phyloP scores from a whole-genome alignment of 2,329 filamentous ascomycete genomes.

The Stemphylium beticola region DNA sequence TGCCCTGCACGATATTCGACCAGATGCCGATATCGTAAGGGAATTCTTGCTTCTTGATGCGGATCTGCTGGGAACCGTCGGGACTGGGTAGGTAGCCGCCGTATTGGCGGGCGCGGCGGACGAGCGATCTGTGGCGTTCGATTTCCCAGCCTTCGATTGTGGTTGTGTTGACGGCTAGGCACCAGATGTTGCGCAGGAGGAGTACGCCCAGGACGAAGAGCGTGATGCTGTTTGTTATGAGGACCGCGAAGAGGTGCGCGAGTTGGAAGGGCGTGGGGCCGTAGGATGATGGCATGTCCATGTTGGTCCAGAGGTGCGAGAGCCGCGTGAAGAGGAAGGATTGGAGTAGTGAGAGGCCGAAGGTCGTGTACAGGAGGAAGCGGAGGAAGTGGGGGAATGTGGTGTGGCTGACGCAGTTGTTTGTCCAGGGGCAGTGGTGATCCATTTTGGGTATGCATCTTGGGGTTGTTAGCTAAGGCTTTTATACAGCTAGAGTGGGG shows the following conservation, averaged over 20 bases:
- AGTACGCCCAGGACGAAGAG: slow-evolving; percentile 69
- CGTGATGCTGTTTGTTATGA: slow-evolving; percentile 64
- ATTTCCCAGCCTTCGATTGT: slow-evolving; percentile 81
- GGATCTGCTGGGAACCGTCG: slow-evolving; percentile 58
- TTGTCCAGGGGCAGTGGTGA: slow-evolving; percentile 86
- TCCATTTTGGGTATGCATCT: slow-evolving; percentile 82
- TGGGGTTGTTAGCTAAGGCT: background rate
- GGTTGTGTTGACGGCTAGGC: slow-evolving; percentile 72
- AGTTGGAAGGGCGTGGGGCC: slow-evolving; percentile 69
- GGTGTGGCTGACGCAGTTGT: slow-evolving; percentile 80
- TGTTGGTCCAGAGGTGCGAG: slow-evolving; percentile 65
- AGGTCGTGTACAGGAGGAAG: slow-evolving; percentile 73
- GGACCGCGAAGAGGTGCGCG: slow-evolving; percentile 65
- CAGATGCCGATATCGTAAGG: slow-evolving; percentile 82
- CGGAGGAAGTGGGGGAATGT: slow-evolving; percentile 84
- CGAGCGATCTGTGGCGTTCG: slow-evolving; percentile 54
- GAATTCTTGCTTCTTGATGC: slow-evolving; percentile 72
- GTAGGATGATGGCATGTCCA: slow-evolving; percentile 72
- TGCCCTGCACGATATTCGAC: slow-evolving; percentile 74
- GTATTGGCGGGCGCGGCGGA: slow-evolving; percentile 54
- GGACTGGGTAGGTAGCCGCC: slow-evolving; percentile 65
- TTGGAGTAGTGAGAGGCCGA: slow-evolving; percentile 66
- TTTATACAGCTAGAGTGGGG: too few species aligned
- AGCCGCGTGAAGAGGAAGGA: slow-evolving; percentile 67
- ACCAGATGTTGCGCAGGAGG: slow-evolving; percentile 63